Percentiles rank a stretch among this genome's conserved stretches.
Evolutionary conservation across 805 yeast species (phyloP).

Genomic region (Myxozyma neotropica): DNA sequence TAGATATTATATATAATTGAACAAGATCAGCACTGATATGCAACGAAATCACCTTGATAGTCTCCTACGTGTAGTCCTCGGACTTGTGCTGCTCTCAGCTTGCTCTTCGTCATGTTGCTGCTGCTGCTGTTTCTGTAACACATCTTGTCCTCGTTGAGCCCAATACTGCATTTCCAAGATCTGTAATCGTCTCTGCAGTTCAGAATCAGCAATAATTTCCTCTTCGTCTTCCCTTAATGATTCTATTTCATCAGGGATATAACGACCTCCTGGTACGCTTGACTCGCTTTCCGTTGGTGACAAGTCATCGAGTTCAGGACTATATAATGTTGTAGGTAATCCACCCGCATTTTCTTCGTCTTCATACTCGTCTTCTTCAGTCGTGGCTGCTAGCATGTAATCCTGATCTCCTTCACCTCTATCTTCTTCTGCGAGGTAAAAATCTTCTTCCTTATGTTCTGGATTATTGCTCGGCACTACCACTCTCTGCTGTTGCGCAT

Average conservation of each 20-base stretch:
- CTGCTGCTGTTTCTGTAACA: slow-evolving; percentile 1
- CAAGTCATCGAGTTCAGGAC: background rate
- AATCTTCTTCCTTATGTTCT: background rate
- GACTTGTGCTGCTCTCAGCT: background rate
- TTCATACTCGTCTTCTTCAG: background rate
- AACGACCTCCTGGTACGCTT: slow-evolving; percentile 14
- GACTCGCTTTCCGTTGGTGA: slow-evolving; percentile 2
- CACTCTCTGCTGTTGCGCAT: background rate
- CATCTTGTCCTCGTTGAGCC: slow-evolving; percentile 13
- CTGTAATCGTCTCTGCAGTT: slow-evolving; percentile 18
- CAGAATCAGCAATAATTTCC: background rate
- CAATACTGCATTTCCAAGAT: slow-evolving; percentile 22
- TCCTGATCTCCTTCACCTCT: background rate
- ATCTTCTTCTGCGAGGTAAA: background rate
- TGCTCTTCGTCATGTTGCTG: slow-evolving; percentile 2
- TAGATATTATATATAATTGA: background rate
- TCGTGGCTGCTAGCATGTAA: too few relatives aligned
- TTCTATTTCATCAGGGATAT: slow-evolving; percentile 3
- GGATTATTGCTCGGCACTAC: background rate
- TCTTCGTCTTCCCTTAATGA: background rate
- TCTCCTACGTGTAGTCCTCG: background rate
- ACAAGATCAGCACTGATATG: background rate
- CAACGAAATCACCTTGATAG: background rate
- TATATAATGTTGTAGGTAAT: background rate
- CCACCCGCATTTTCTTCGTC: background rate